Conservation (phyloP, 2,329 filamentous ascomycete genomes). For the Samsoniella hepiali region DNA sequence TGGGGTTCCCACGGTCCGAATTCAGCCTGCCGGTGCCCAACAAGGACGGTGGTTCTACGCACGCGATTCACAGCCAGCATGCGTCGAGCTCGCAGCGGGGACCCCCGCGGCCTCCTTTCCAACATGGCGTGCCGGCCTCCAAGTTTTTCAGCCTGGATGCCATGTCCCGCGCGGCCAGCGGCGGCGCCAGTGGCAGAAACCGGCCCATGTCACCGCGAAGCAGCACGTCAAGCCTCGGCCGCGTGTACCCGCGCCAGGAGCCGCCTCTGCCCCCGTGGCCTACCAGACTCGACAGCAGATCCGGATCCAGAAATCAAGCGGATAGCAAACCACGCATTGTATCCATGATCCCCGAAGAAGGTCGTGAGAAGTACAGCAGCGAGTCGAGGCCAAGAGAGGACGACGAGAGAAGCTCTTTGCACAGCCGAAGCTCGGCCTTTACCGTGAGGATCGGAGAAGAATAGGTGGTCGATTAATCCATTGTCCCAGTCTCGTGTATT, state of each 20-base stretch:
- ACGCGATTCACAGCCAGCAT: conserved; percentile 20
- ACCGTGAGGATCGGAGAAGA: conserved; percentile 22
- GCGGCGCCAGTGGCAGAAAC: background rate
- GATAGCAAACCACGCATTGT: conserved; percentile 18
- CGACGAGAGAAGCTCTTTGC: conserved; percentile 19
- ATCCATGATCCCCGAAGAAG: conserved; percentile 20
- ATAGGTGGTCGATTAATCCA: background rate
- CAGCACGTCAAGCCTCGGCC: background rate
- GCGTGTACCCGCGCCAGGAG: conserved; percentile 10
- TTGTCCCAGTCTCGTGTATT: background rate
- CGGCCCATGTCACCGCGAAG: background rate
- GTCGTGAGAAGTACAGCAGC: background rate
- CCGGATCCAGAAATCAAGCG: background rate
- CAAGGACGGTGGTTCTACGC: conserved; percentile 13
- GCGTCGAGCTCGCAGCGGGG: conserved; percentile 13
- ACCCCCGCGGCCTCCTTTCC: conserved; percentile 2
- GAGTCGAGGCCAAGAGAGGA: conserved; percentile 2
- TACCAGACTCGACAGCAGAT: background rate
- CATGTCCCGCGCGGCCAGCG: conserved; percentile 18
- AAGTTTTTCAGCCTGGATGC: conserved; percentile 21
- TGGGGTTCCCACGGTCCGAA: conserved; percentile 17
- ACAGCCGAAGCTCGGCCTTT: conserved; percentile 22
- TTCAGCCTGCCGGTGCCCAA: background rate
- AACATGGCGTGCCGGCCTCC: conserved; percentile 13
- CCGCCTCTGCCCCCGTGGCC: conserved; percentile 19